These are phyloP conservation scores for Chalciporus chontae DNA, from an alignment of 768 basidiomycete genomes.

Conservation along the genomic window DNA sequence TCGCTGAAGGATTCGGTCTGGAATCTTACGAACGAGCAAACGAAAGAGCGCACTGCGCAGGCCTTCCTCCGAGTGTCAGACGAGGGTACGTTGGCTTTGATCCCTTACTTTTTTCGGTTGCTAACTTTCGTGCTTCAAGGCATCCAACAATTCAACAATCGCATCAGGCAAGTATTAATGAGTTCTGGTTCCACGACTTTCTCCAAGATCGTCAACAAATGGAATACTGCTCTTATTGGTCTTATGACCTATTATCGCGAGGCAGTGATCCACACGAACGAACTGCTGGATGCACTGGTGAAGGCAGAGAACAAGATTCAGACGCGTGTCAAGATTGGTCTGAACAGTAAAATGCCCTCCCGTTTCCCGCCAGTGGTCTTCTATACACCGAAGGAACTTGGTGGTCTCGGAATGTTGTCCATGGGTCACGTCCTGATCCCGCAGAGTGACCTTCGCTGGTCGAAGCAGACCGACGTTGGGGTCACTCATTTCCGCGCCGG, in stretches of 20 bases:
- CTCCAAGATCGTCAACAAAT: conserved; percentile 98
- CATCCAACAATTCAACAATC: conserved; percentile 96
- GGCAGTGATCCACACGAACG: conserved; percentile 96
- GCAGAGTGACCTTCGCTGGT: conserved; percentile 96
- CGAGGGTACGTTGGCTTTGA: conserved; percentile 54
- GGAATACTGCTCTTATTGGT: conserved; percentile 94
- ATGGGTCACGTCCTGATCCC: conserved; percentile 99
- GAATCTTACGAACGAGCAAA: conserved; percentile 96
- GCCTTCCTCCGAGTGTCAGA: conserved; percentile 98
- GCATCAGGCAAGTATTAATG: conserved; percentile 96
- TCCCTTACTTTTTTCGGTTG: neutral
- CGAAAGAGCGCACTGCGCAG: conserved; percentile 96
- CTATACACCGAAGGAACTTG: conserved; percentile 97
- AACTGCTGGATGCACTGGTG: conserved; percentile 91
- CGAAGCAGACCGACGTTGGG: conserved; percentile 95
- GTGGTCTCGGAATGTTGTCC: conserved; percentile 97
- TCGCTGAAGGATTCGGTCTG: conserved; percentile 94
- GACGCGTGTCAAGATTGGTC: conserved; percentile 98
- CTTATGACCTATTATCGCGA: conserved; percentile 98
- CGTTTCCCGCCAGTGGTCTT: conserved; percentile 97
- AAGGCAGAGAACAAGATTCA: conserved; percentile 99
- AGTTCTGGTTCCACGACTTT: conserved; percentile 98
- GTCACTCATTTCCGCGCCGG: conserved; percentile 99
- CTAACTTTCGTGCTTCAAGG: conserved; percentile 37
- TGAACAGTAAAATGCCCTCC: conserved; percentile 99